Evolutionary conservation across 495 filamentous ascomycete genomes (phyloP).

Genomic region (Oleoguttula mirabilis): DNA sequence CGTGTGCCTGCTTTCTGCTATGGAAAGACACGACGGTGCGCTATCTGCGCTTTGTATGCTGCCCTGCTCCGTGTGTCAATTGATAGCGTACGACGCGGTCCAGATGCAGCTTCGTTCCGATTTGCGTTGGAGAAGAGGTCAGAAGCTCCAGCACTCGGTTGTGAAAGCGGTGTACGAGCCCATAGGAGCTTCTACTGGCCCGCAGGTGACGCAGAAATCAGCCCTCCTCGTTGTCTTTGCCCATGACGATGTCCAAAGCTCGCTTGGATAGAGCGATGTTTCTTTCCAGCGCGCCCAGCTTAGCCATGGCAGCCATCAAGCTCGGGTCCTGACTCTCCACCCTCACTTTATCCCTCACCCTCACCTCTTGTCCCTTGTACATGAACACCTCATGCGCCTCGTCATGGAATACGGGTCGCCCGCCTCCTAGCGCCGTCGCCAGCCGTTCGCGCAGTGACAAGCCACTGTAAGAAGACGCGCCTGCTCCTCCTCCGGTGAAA

Average conservation of each 20-base stretch:
- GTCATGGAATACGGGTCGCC: constrained; percentile 43
- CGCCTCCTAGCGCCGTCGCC: constrained; percentile 44
- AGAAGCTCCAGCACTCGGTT: too few species aligned
- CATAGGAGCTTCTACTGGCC: too few species aligned
- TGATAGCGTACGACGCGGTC: too few species aligned
- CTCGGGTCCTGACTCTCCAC: constrained; percentile 89
- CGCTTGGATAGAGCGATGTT: constrained; percentile 53
- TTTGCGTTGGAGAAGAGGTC: too few species aligned
- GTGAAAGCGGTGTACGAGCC: too few species aligned
- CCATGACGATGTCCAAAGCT: constrained; percentile 74
- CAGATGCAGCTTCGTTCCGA: too few species aligned
- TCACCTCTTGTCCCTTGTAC: constrained; percentile 55
- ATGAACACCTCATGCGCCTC: constrained; percentile 63
- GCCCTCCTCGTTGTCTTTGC: constrained; percentile 34
- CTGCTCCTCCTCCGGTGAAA: constrained; percentile 42
- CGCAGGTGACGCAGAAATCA: background rate
- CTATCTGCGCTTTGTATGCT: too few species aligned
- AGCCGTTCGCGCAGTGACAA: constrained; percentile 48
- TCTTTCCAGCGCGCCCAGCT: constrained; percentile 70
- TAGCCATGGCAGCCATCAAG: constrained; percentile 74
- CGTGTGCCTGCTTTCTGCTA: too few species aligned
- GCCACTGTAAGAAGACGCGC: constrained; percentile 36
- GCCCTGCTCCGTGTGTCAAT: too few species aligned
- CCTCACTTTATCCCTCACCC: constrained; percentile 76
- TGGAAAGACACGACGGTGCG: too few species aligned